Conservation (phyloP, 2,329 filamentous ascomycete genomes). For the Apiospora kogelbergensis region DNA sequence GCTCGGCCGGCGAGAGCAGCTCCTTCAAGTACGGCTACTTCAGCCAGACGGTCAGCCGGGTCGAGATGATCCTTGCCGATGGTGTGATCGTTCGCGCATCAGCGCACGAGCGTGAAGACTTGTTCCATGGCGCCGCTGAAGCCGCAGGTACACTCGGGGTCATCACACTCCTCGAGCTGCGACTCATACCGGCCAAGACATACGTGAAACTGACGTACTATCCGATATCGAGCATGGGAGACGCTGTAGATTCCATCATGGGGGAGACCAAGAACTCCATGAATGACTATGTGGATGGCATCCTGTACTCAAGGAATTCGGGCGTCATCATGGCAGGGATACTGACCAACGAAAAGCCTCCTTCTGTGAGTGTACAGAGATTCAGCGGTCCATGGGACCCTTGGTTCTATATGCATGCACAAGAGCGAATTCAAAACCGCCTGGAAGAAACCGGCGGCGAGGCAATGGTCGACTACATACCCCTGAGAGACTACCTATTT, state of each 20-base stretch:
- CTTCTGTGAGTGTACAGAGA: slow-evolving; percentile 24
- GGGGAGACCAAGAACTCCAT: slow-evolving; percentile 41
- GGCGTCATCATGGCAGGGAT: slow-evolving; percentile 67
- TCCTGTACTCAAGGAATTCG: slow-evolving; percentile 60
- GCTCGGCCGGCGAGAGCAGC: slow-evolving; percentile 69
- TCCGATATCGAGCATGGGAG: slow-evolving; percentile 47
- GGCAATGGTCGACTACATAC: slow-evolving; percentile 54
- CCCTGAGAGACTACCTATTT: slow-evolving; percentile 72
- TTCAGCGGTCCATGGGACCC: slow-evolving; percentile 61
- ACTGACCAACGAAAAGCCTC: slow-evolving; percentile 54
- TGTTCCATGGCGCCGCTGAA: slow-evolving; percentile 69
- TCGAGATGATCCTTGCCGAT: slow-evolving; percentile 70
- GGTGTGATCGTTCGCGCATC: slow-evolving; percentile 61
- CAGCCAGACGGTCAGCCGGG: slow-evolving; percentile 59
- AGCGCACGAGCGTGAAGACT: slow-evolving; percentile 40
- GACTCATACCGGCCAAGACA: slow-evolving; percentile 57
- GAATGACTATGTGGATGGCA: slow-evolving; percentile 75
- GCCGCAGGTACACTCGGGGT: slow-evolving; percentile 69
- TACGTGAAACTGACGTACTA: slow-evolving; percentile 65
- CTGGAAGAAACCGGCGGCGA: slow-evolving; percentile 18
- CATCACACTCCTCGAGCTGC: slow-evolving; percentile 65
- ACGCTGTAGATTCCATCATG: slow-evolving; percentile 48
- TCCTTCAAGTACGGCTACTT: slow-evolving; percentile 74
- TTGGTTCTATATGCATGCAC: slow-evolving; percentile 75
- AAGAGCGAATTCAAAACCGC: slow-evolving; percentile 40